Percentiles rank a stretch among this genome's conserved stretches.
phyloP scores from a whole-genome alignment of 2,329 filamentous ascomycete genomes.

The Talaromyces sp. region DNA sequence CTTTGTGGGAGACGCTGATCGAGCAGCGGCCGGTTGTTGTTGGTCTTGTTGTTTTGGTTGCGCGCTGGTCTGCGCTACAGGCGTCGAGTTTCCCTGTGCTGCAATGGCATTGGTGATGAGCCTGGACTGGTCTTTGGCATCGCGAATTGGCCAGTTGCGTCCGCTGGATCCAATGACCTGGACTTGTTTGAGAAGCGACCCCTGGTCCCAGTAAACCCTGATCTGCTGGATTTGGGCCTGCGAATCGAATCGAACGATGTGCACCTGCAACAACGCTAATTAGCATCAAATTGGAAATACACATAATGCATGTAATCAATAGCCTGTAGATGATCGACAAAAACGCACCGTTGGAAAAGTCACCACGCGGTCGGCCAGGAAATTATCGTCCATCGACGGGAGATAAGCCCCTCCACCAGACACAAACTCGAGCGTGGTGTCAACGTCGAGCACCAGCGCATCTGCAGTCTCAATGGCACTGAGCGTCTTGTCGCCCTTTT shows the following conservation, averaged over 20 bases:
- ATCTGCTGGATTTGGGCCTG: slow-evolving; percentile 78
- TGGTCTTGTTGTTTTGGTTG: slow-evolving; percentile 15
- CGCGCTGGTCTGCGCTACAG: neutral
- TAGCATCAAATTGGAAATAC: neutral
- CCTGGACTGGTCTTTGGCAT: slow-evolving; percentile 76
- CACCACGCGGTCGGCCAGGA: slow-evolving; percentile 75
- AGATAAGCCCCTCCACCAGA: slow-evolving; percentile 80
- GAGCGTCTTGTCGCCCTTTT: slow-evolving; percentile 74
- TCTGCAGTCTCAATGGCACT: slow-evolving; percentile 66
- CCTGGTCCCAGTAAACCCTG: slow-evolving; percentile 92
- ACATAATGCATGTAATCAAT: neutral
- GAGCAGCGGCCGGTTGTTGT: slow-evolving; percentile 1
- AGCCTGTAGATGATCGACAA: slow-evolving; percentile 17
- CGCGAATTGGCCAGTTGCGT: slow-evolving; percentile 91
- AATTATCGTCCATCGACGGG: slow-evolving; percentile 88
- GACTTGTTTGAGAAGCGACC: slow-evolving; percentile 82
- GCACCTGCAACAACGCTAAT: slow-evolving; percentile 52
- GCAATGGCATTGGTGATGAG: slow-evolving; percentile 56
- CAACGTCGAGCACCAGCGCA: slow-evolving; percentile 69
- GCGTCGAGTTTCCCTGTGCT: slow-evolving; percentile 20
- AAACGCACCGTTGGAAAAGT: slow-evolving; percentile 70
- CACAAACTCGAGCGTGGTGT: slow-evolving; percentile 77
- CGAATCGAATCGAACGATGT: slow-evolving; percentile 79
- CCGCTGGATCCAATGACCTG: slow-evolving; percentile 88
- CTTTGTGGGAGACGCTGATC: slow-evolving; percentile 33